Conservation (phyloP, 768 basidiomycete species). For the Lentinula detonsa region DNA sequence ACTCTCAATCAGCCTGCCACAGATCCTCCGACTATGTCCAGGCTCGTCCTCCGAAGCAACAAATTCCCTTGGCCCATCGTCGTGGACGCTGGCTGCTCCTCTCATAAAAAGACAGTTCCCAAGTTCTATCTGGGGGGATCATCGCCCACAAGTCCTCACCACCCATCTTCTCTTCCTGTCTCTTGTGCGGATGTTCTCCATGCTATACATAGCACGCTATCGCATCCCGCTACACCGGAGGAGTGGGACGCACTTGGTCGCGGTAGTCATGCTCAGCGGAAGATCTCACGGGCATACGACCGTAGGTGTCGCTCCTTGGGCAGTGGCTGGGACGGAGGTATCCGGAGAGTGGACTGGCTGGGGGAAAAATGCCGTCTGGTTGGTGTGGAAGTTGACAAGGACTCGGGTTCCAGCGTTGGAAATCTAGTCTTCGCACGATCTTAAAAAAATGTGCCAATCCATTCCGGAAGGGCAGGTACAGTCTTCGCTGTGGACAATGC, state of each 20-base stretch:
- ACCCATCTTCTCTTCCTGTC: slow-evolving; percentile 20
- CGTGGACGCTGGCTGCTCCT: slow-evolving; percentile 23
- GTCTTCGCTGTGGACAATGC: background rate
- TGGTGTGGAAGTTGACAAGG: slow-evolving; percentile 51
- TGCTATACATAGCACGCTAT: slow-evolving; percentile 51
- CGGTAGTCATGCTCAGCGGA: slow-evolving; percentile 50
- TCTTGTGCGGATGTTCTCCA: slow-evolving; percentile 61
- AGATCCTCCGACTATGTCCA: slow-evolving; percentile 46
- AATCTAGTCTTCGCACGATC: slow-evolving; percentile 36
- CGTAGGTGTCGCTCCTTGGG: slow-evolving; percentile 53
- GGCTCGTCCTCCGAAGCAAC: slow-evolving; percentile 46
- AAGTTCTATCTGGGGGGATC: slow-evolving; percentile 20
- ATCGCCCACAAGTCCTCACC: slow-evolving; percentile 2
- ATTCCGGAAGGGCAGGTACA: background rate
- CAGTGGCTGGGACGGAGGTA: slow-evolving; percentile 63
- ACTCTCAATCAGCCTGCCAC: slow-evolving; percentile 61
- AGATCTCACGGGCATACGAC: slow-evolving; percentile 57
- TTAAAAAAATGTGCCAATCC: background rate
- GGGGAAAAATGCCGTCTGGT: slow-evolving; percentile 55
- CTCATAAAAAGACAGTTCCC: slow-evolving; percentile 15
- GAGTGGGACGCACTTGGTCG: slow-evolving; percentile 61
- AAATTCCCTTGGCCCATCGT: slow-evolving; percentile 60
- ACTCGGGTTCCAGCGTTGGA: slow-evolving; percentile 31
- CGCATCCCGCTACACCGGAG: slow-evolving; percentile 47
- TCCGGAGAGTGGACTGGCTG: slow-evolving; percentile 62